Evolutionary conservation across 2,329 filamentous ascomycete genomes (phyloP).

Genomic region (Chrysoporthe cubensis): DNA sequence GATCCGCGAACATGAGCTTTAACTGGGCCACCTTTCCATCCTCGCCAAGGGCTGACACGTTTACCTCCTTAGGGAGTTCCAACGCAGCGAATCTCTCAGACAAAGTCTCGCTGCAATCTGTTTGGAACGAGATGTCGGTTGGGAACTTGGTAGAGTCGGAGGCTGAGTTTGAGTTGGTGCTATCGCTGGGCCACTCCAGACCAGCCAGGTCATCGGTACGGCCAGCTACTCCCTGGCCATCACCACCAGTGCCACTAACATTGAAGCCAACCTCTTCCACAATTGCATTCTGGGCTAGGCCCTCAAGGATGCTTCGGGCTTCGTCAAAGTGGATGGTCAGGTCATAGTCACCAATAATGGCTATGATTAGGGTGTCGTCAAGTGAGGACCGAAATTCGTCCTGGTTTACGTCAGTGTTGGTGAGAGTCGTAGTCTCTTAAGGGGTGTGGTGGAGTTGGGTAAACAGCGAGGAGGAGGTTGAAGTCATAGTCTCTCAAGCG

Average conservation of each 20-base stretch:
- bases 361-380: conserved; percentile 76
- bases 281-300: conserved; percentile 65
- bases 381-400: conserved; percentile 74
- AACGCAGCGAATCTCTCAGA: conserved; percentile 32
- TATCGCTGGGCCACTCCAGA: conserved; percentile 15
- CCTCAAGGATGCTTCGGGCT: conserved; percentile 64
- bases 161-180: conserved; percentile 18
- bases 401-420: conserved; percentile 43
- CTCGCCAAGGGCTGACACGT: conserved; percentile 50
- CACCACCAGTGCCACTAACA: conserved; percentile 69
- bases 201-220: conserved; percentile 33
- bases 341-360: conserved; percentile 76
- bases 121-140: conserved; percentile 24
- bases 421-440: no score
- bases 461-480: neutral
- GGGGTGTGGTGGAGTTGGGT: no score
- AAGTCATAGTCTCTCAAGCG: no score
- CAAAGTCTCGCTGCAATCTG: conserved; percentile 26
- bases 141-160: conserved; percentile 19
- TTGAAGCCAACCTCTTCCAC: conserved; percentile 79
- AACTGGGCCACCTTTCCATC: conserved; percentile 68
- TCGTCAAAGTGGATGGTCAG: conserved; percentile 57
- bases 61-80: conserved; percentile 34
- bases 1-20: conserved; percentile 70
- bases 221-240: neutral